Percentiles rank a stretch among this genome's conserved stretches.
These are phyloP conservation scores for Collybiopsis luxurians DNA, from an alignment of 768 basidiomycete species.

Conservation along the genomic window DNA sequence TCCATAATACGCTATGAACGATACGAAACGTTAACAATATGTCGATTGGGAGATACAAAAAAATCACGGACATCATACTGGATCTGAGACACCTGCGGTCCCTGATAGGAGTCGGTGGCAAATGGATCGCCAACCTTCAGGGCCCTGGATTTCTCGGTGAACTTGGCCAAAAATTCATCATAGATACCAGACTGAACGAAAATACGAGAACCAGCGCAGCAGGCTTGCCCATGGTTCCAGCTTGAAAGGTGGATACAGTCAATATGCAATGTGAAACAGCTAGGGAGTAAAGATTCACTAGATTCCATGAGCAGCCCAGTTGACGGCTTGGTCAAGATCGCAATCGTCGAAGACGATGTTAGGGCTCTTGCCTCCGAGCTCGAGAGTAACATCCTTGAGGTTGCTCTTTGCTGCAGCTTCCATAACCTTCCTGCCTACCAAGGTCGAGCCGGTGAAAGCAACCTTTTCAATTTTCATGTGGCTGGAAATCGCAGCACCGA, in stretches of 20 bases:
- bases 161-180: slow-evolving; percentile 57
- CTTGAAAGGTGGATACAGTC: slow-evolving; percentile 24
- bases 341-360: slow-evolving; percentile 74
- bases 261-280: background rate
- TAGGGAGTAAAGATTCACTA: slow-evolving; percentile 43
- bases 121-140: slow-evolving; percentile 64
- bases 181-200: slow-evolving; percentile 56
- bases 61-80: slow-evolving; percentile 36
- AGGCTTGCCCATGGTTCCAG: slow-evolving; percentile 67
- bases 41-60: background rate
- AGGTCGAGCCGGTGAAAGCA: slow-evolving; percentile 85
- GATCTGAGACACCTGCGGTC: slow-evolving; percentile 57
- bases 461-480: slow-evolving; percentile 76
- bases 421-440: slow-evolving; percentile 77
- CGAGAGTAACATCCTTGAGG: slow-evolving; percentile 81
- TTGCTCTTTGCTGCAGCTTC: slow-evolving; percentile 80
- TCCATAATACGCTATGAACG: slow-evolving; percentile 60
- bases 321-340: slow-evolving; percentile 67
- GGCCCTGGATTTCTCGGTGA: slow-evolving; percentile 41
- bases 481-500: slow-evolving; percentile 63
- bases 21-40: background rate
- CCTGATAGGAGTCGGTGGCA: slow-evolving; percentile 48
- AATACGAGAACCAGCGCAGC: slow-evolving; percentile 68
- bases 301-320: slow-evolving; percentile 71
- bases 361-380: slow-evolving; percentile 80